Base-by-base conservation (phyloP, 805 yeast species). In the Pichia nakasei region DNA sequence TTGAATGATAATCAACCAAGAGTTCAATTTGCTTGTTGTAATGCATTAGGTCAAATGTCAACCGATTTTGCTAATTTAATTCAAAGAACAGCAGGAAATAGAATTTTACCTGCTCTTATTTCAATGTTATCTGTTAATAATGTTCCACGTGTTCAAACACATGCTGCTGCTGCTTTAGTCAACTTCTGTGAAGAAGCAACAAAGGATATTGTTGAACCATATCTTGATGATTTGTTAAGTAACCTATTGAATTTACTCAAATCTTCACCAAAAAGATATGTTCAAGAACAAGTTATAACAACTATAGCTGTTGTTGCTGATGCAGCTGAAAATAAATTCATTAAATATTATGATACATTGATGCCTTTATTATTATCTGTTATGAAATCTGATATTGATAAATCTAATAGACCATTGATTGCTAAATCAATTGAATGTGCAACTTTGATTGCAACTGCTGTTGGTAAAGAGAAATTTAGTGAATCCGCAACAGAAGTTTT, bases 291-390 rank as follows among this genome's bases (percentile, higher is more conserved):
- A 68, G 97, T 89, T 15, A 72, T 93, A 46, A 89, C 97, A 11
- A 93, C 97, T 0, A 89, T 93, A 63, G 96, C 97, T 19, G 85
- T 89, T 52, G 89, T 91, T 52, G 98, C 98, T 2, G 97, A 91
- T 65, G 94, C 96, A 15, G 96, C 97, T 4, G 87, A 87, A 63
- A 74, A 74, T 49, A 84, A 83, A 58, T 93, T 93, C 60, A 73
- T 79, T 54, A 91, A 89, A 66, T 93, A 93, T 61, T 93, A 89
- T 61, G 96, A 88, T 60, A 84, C 96, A 2, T 72, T 93, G 61
- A 91, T 93, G 94, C 96, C 96, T 17, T 67, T 87, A 52, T 69
- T 91, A 48, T 67, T 88, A 45, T 78, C 82, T 49, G 95, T 91
- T 12, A 67, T 93, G 65, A 77, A 73, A 53, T 69, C 91, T 5